These are phyloP conservation scores for Fereydounia khargensis DNA, from an alignment of 1,284 basidiomycete genomes.

Conservation along the genomic window DNA sequence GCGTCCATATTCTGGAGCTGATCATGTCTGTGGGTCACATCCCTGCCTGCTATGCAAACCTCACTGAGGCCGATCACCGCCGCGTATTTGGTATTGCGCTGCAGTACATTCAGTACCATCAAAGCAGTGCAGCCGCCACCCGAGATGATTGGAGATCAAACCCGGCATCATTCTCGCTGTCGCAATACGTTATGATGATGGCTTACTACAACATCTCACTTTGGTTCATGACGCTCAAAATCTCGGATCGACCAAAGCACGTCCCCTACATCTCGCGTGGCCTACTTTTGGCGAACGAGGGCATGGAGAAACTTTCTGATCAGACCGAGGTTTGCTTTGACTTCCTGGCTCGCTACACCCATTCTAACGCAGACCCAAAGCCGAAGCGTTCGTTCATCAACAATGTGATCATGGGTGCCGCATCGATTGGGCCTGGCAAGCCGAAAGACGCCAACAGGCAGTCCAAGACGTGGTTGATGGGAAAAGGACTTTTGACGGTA, in stretches of 20 bases:
- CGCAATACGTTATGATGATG: conserved; percentile 90
- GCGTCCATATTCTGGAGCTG: conserved; percentile 92
- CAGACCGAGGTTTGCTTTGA: conserved; percentile 96
- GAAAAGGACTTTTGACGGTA: conserved; percentile 82
- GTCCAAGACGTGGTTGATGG: conserved; percentile 79
- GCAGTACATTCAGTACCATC: conserved; percentile 80
- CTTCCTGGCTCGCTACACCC: conserved; percentile 92
- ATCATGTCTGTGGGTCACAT: conserved; percentile 81
- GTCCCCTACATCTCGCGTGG: conserved; percentile 84
- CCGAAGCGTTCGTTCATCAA: conserved; percentile 77
- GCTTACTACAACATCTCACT: conserved; percentile 90
- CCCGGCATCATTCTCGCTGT: conserved; percentile 72
- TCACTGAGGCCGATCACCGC: conserved; percentile 88
- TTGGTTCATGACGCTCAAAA: conserved; percentile 88
- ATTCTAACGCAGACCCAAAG: conserved; percentile 87
- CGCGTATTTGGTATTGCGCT: conserved; percentile 92
- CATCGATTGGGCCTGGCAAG: conserved; percentile 34
- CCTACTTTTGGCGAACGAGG: conserved; percentile 82
- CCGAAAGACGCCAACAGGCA: conserved; percentile 42
- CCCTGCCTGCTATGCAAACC: conserved; percentile 79
- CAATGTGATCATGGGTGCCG: conserved; percentile 63
- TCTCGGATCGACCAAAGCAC: conserved; percentile 79
- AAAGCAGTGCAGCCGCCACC: conserved; percentile 42
- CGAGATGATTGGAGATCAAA: conserved; percentile 49
- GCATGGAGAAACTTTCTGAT: conserved; percentile 73